phyloP scores from a whole-genome alignment of 495 filamentous ascomycete species.

The Hypoxylon lenormandii region DNA sequence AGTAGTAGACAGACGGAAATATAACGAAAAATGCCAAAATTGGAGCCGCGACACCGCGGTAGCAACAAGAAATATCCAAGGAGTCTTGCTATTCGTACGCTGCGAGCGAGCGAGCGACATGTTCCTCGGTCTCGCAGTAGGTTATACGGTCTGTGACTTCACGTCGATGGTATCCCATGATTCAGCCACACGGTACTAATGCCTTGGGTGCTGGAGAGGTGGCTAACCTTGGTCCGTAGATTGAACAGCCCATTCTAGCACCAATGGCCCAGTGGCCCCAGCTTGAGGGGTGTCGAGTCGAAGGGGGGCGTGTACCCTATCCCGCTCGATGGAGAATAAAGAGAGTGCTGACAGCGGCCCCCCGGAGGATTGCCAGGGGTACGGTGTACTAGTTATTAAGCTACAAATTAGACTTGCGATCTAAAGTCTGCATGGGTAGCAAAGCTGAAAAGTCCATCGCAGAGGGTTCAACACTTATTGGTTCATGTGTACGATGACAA shows the following conservation, averaged over 20 bases:
- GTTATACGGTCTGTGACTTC: conserved; percentile 22
- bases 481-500: conserved; percentile 25
- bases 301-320: conserved; percentile 17
- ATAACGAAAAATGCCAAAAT: not conserved
- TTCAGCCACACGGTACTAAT: conserved; percentile 21
- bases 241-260: not conserved
- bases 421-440: conserved; percentile 15
- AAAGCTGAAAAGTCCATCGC: conserved; percentile 28
- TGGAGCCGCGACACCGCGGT: not conserved
- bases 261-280: not conserved
- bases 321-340: conserved; percentile 38
- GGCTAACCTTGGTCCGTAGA: not conserved
- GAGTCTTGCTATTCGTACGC: not conserved
- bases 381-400: conserved; percentile 3
- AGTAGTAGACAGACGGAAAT: not conserved
- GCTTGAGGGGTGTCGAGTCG: not conserved
- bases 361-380: conserved; percentile 16
- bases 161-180: conserved; percentile 1
- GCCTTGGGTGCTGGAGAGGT: not conserved
- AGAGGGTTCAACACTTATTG: conserved; percentile 19
- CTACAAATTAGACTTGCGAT: conserved; percentile 11
- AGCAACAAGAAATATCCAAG: no score
- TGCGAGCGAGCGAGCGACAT: no score
- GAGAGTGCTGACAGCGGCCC: conserved; percentile 43
- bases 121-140: not conserved